Evolutionary conservation across 108 stramenopile species (phyloP), one percentile per base, ranked within the genome.

Genomic region (Pseudonitzschia delicatissima): DNA sequence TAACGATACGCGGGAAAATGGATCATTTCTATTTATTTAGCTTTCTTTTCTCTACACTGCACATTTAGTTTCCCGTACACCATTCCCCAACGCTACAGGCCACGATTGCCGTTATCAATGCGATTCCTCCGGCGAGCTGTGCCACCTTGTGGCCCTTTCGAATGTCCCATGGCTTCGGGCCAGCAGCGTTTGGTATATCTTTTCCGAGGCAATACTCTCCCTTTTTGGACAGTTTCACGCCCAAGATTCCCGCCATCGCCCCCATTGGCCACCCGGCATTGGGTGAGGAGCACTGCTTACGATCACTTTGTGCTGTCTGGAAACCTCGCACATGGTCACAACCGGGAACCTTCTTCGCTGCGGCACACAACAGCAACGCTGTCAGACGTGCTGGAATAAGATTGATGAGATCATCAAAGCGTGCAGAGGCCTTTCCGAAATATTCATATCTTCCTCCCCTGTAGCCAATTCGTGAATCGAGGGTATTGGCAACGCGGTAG

Each of bases 191-290:
- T 2, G 29, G 29, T 0, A 55, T 31, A 11, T 25, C n/a, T 3
- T 33, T 55, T 17, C 53, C 53, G 6, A 81, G 58, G 11, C 73
- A 70, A 34, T 81, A 81, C 35, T 52, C 51, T 8, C 71, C 71
- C 45, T 60, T 48, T 36, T 82, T 82, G 33, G 72, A 59, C 60
- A 82, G 44, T 39, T 33, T 53, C 0, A 78, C 81, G 15, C 69
- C 71, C 15, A 82, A 42, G 26, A 78, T 39, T 21, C 81, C 81
- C 23, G 77, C 74, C 70, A 82, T 67, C 44, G 65, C 59, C 18
- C 64, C 77, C 81, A 82, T 82, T 8, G 81, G 81, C 77, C 77
- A 82, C 4, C 81, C 81, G 25, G 81, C 81, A 35, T 82, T 78
- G 11, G 81, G 81, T 31, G 77, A 78, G 4, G 71, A 69, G 51